Conservation (phyloP, 352 stramenopile species). For the Globisporangium splendens region DNA sequence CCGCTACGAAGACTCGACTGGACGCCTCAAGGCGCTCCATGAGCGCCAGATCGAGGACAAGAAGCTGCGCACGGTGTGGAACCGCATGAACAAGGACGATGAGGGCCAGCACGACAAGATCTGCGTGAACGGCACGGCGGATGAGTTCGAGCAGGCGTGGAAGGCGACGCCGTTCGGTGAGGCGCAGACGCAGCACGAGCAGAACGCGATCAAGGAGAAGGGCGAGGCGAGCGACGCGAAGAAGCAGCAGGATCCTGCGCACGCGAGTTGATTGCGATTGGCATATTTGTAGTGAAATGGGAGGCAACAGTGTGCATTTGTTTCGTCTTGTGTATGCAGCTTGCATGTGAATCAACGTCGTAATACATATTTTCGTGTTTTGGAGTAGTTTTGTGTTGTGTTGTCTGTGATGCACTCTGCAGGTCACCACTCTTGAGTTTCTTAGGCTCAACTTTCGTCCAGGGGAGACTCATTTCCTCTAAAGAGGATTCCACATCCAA, state of each 20-base stretch:
- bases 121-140: conserved; percentile 28
- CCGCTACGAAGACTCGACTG: conserved; percentile 46
- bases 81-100: conserved; percentile 23
- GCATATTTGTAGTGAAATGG: not conserved
- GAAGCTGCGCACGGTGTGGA: conserved; percentile 36
- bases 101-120: conserved; percentile 29
- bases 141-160: conserved; percentile 56
- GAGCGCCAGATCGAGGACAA: conserved; percentile 37
- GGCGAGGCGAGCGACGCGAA: not conserved
- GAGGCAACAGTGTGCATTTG: too few relatives aligned
- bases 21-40: conserved; percentile 41
- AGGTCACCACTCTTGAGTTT: too few relatives aligned
- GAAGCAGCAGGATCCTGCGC: not conserved
- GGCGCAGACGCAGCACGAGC: conserved; percentile 8
- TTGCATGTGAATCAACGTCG: too few relatives aligned
- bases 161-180: conserved; percentile 41
- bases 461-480: too few relatives aligned
- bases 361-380: too few relatives aligned
- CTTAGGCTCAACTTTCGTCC: too few relatives aligned
- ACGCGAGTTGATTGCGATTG: not conserved
- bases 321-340: too few relatives aligned
- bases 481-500: too few relatives aligned
- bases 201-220: not conserved
- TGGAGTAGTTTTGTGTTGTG: too few relatives aligned
- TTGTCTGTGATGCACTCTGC: too few relatives aligned